Evolutionary conservation across 2,329 filamentous ascomycete genomes (phyloP), one percentile per base, ranked within the genome.

Genomic region (Penicillium sp.): DNA sequence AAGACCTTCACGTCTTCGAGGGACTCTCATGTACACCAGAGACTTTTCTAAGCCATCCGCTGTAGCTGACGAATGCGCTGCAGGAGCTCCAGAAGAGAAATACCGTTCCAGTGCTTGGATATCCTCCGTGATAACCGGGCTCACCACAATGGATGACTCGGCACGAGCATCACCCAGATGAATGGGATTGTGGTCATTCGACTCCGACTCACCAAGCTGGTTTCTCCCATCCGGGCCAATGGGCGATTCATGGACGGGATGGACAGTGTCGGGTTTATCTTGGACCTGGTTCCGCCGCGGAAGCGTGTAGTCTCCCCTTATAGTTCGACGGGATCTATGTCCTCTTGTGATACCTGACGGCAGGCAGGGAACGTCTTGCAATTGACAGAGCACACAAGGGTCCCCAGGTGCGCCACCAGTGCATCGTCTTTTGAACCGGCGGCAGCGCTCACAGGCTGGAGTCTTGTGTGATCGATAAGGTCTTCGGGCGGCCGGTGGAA

Each of bases 391-490:
- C 49, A 51, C 49, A 14, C 49, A 51, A 27, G 49, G 49, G 5
- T 51, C 49, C 4, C 35, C 35, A 2, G 49, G 33, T 27, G 35
- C 49, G 27, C 49, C 49, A 3, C 49, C 49, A 33, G 49, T 51
- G 14, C 49, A 51, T 39, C 49, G 33, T 39, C 49, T 37, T 10
- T 51, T 51, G 35, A 51, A 51, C 33, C 49, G 49, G 33, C 49
- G 49, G 19, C 49, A 51, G 35, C 49, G 49, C 39, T 51, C 49
- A 27, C 49, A 51, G 49, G 49, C 49, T 27, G 49, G 49, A 13
- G 49, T 51, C 36, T 51, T 51, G 33, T 51, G 49, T 7, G 49
- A 51, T 33, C 49, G 49, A 39, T 51, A 51, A 6, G 49, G 49
- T 39, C 49, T 33, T 6, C 49, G 31, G 24, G 33, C 22, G 10